Conservation (phyloP, 345 rosid genomes). For the Eutrema heterophyllum region DNA sequence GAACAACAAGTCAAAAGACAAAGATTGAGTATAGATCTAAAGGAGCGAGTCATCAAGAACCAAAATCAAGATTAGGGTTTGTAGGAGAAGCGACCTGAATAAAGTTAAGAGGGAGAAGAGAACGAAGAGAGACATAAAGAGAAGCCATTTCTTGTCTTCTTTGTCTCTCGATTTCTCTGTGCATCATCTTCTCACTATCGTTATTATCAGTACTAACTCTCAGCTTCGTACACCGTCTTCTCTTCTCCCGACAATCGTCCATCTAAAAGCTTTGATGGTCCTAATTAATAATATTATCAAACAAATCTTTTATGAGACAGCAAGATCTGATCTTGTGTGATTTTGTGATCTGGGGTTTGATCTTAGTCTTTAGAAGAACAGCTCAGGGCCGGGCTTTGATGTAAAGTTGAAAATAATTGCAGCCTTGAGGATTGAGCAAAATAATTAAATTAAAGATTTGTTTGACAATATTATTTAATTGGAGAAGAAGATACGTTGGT, state of each 20-base stretch:
- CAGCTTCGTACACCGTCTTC: slow-evolving; percentile 17
- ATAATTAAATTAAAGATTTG: neutral
- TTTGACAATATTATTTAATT: neutral
- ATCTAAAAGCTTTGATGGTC: slow-evolving; percentile 6
- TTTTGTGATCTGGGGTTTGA: slow-evolving; percentile 34
- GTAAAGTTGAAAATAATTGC: slow-evolving; percentile 57
- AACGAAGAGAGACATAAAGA: slow-evolving; percentile 52
- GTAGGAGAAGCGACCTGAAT: slow-evolving; percentile 47
- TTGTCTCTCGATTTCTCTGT: slow-evolving; percentile 62
- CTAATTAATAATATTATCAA: neutral
- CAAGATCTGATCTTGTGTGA: slow-evolving; percentile 45
- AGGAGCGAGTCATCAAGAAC: neutral
- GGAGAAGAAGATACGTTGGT: slow-evolving; percentile 38
- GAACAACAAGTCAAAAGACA: neutral
- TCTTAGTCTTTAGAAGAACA: slow-evolving; percentile 34
- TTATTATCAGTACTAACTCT: slow-evolving; percentile 1
- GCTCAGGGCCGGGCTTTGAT: slow-evolving; percentile 61
- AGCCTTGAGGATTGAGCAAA: slow-evolving; percentile 15
- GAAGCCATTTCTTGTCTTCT: slow-evolving; percentile 77
- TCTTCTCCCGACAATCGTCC: slow-evolving; percentile 24
- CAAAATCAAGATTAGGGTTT: slow-evolving; percentile 15
- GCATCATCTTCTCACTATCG: slow-evolving; percentile 55
- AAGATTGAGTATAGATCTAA: slow-evolving; percentile 4
- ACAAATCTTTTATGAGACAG: slow-evolving; percentile 13
- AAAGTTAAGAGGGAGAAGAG: slow-evolving; percentile 67